Conservation (phyloP, 306 rosid species). For the Malus orientalis region DNA sequence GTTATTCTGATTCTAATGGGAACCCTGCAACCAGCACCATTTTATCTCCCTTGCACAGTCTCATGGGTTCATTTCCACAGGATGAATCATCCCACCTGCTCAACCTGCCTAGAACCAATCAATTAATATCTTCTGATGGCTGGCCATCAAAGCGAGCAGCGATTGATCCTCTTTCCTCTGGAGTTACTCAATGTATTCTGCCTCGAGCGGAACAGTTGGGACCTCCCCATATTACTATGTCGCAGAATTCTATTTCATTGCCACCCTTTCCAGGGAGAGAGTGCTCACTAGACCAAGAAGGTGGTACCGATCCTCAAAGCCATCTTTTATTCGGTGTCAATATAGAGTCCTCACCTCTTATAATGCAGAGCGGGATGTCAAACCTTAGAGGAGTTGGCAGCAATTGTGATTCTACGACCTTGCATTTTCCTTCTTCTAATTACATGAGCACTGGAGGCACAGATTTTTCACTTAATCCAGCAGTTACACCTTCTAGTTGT, state of each 20-base stretch:
- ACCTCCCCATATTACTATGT: conserved; percentile 40
- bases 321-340: conserved; percentile 88
- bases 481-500: conserved; percentile 48
- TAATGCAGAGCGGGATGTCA: conserved; percentile 75
- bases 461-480: conserved; percentile 54
- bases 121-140: conserved; percentile 49
- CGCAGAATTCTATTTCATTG: conserved; percentile 54
- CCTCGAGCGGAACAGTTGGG: conserved; percentile 72
- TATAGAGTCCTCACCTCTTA: conserved; percentile 77
- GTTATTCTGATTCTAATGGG: conserved; percentile 70
- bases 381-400: conserved; percentile 55
- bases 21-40: conserved; percentile 42
- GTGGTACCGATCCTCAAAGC: conserved; percentile 68
- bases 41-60: conserved; percentile 74
- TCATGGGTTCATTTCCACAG: conserved; percentile 70
- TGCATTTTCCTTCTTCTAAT: conserved; percentile 60
- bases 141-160: conserved; percentile 90
- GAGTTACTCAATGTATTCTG: conserved; percentile 56
- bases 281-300: conserved; percentile 78
- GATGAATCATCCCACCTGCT: conserved; percentile 68
- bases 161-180: conserved; percentile 73
- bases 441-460: conserved; percentile 52
- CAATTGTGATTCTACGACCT: conserved; percentile 38
- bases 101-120: conserved; percentile 48
- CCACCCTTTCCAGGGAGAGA: conserved; percentile 98